Base-by-base conservation (phyloP, 1,284 basidiomycete species). In the Earliella scabrosa region DNA sequence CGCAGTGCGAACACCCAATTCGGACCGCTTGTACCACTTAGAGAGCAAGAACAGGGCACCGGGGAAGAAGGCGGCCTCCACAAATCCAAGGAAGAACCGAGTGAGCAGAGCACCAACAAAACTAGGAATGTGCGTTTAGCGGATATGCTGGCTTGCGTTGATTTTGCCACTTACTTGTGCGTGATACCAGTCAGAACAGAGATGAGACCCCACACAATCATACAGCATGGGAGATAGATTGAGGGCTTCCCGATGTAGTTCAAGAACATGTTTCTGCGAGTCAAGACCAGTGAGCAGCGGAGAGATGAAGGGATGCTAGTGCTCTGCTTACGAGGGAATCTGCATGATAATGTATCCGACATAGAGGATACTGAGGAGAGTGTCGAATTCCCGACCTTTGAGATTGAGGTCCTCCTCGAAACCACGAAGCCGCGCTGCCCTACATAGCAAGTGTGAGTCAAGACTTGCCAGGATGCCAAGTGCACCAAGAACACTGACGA, bases 301-400 rank as follows among this genome's bases (percentile, higher is more conserved):
- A 18, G 10, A 10, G 13, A 16, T 23, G 7, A 32, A 45, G 29
- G 20, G 47, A 45, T 35, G 52, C 38, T 21, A 45, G 45, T 31
- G 43, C 8, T 46, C 43, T 9, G 73, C 83, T 67, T 66, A 88
- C 86, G 87, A 90, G 16, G 88, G 89, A 48, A 90, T 82, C 69
- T 93, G 91, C 85, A 91, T 90, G 51, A 90, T 70, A 60, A 90
- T 85, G 65, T 93, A 93, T 24, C 89, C 90, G 44, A 91, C 82
- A 65, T 90, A 93, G 36, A 93, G 81, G 58, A 92, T 84, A 21
- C 85, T 86, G 29, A 94, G 71, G 23, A 92, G 71, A 0, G 87
- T 89, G 10, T 85, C 81, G 68, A 92, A 93, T 66, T 92, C 79
- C 40, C 76, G 76, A 21, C 83, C 87, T 51, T 80, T 75, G 35